phyloP scores from a whole-genome alignment of 805 yeast genomes.

The Candida sithepensis region DNA sequence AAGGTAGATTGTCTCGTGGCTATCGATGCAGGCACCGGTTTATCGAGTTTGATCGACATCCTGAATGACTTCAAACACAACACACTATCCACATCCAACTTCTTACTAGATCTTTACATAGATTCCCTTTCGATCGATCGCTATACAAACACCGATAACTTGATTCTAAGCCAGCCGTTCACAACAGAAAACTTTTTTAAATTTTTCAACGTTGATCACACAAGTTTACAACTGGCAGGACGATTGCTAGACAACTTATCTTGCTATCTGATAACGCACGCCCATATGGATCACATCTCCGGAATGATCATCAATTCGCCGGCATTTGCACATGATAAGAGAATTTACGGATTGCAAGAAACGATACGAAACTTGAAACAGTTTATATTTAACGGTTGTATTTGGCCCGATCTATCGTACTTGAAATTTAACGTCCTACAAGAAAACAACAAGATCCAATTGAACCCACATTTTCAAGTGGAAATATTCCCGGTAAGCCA shows the following conservation, averaged over 20 bases:
- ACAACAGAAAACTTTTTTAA: conserved; percentile 1
- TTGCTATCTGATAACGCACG: conserved; percentile 64
- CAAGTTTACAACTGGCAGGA: conserved; percentile 11
- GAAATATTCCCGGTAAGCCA: conserved; percentile 40
- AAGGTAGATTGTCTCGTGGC: conserved; percentile 42
- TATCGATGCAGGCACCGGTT: conserved; percentile 79
- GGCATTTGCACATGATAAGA: conserved; percentile 36
- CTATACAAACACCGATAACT: conserved; percentile 8
- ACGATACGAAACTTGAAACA: conserved; percentile 50
- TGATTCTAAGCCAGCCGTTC: conserved; percentile 7
- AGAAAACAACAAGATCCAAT: conserved; percentile 7
- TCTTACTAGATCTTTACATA: conserved; percentile 15
- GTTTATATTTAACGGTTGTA: conserved; percentile 64
- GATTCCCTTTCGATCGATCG: conserved; percentile 8
- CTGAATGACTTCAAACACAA: conserved; percentile 9
- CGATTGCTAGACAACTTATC: conserved; percentile 35
- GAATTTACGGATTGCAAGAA: conserved; percentile 48
- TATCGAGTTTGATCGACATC: conserved; percentile 48
- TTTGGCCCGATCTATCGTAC: conserved; percentile 73
- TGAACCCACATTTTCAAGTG: conserved; percentile 36
- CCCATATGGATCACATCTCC: conserved; percentile 78
- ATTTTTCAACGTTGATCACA: neutral
- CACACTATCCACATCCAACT: conserved; percentile 4
- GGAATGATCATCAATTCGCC: conserved; percentile 74
- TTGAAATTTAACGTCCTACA: conserved; percentile 23